Percentiles rank a stretch among this genome's conserved stretches.
These are phyloP conservation scores for Candida dubliniensis DNA, from an alignment of 1,139 yeast species.

Conservation along the genomic window DNA sequence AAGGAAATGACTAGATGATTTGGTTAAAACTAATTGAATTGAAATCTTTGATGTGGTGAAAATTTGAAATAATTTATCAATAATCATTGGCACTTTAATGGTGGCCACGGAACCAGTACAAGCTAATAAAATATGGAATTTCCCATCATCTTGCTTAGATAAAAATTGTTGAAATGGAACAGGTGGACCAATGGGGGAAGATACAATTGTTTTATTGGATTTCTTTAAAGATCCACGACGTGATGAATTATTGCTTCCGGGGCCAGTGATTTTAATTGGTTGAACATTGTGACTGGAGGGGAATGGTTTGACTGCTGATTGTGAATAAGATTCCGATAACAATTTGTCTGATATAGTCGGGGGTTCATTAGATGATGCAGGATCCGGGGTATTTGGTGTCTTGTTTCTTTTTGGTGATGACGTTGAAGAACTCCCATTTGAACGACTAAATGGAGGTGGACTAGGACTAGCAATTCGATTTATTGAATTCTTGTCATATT, in stretches of 20 bases:
- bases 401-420: constrained; percentile 8
- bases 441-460: constrained; percentile 14
- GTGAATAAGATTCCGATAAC: neutral
- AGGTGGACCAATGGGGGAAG: constrained; percentile 64
- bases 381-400: neutral
- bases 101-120: constrained; percentile 98
- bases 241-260: constrained; percentile 15
- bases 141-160: constrained; percentile 72
- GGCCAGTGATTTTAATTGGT: constrained; percentile 24
- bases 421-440: constrained; percentile 3
- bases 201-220: constrained; percentile 39
- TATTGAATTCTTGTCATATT: constrained; percentile 2
- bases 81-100: constrained; percentile 82
- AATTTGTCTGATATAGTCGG: neutral
- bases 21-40: constrained; percentile 83
- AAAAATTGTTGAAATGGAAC: constrained; percentile 74
- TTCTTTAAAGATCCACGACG: constrained; percentile 25
- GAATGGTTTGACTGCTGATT: constrained; percentile 4
- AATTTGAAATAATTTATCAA: constrained; percentile 75
- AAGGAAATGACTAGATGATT: constrained; percentile 79
- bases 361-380: neutral
- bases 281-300: constrained; percentile 8
- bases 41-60: constrained; percentile 71
- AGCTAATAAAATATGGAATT: constrained; percentile 82
- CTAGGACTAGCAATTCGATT: constrained; percentile 13